These are phyloP conservation scores for Glarea lozoyensis DNA, from an alignment of 495 filamentous ascomycete genomes.

Conservation along the genomic window DNA sequence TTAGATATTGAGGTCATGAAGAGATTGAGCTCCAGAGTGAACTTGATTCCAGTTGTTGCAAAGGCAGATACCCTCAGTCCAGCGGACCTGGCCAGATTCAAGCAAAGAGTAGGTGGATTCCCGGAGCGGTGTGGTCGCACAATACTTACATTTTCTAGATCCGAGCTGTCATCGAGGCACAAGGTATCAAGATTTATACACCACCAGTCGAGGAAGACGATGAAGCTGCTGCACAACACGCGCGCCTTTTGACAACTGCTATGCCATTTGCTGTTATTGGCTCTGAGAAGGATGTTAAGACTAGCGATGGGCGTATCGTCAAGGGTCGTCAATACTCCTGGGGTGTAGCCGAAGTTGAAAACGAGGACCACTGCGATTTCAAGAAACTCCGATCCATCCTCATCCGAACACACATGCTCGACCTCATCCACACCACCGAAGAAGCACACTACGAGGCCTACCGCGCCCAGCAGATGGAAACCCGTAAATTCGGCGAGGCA, in stretches of 20 bases:
- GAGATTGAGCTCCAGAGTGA: conserved; percentile 91
- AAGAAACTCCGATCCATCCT: conserved; percentile 99
- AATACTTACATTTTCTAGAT: conserved; percentile 46
- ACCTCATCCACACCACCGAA: conserved; percentile 98
- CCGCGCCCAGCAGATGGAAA: conserved; percentile 99
- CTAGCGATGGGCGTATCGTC: conserved; percentile 85
- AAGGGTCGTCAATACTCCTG: conserved; percentile 98
- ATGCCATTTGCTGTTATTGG: conserved; percentile 99
- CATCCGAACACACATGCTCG: conserved; percentile 99
- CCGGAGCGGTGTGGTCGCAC: neutral
- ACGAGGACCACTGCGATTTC: conserved; percentile 99
- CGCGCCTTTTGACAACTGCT: conserved; percentile 84
- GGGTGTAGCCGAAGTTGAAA: conserved; percentile 99
- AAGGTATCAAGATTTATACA: conserved; percentile 99
- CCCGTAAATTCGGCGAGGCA: conserved; percentile 96
- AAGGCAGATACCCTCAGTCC: conserved; percentile 98
- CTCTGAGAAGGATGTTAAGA: conserved; percentile 98
- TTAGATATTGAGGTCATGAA: conserved; percentile 99
- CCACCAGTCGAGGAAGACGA: conserved; percentile 97
- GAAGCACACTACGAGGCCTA: conserved; percentile 99
- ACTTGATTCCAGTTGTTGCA: conserved; percentile 94
- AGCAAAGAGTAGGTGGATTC: conserved; percentile 60
- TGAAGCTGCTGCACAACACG: conserved; percentile 88
- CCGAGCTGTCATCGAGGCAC: conserved; percentile 88
- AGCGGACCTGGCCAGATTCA: conserved; percentile 81